phyloP scores from a whole-genome alignment of 2,329 filamentous ascomycete genomes.

The Atkinsonella texensis region DNA sequence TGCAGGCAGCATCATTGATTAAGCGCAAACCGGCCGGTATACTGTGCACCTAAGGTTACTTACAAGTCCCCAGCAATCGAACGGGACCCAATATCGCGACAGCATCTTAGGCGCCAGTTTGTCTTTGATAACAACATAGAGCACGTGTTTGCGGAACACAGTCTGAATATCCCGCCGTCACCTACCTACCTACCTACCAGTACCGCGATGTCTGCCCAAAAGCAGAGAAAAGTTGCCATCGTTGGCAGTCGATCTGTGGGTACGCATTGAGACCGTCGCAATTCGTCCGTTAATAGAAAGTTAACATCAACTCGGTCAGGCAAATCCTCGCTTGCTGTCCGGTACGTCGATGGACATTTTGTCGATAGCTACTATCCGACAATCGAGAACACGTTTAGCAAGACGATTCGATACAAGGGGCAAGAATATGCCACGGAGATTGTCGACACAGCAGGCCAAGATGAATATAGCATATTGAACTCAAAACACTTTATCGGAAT shows the following conservation, averaged over 20 bases:
- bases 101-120: not conserved
- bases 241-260: conserved; percentile 84
- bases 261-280: conserved; percentile 18
- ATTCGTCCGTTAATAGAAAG: not conserved
- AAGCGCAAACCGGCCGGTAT: not conserved
- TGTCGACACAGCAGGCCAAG: conserved; percentile 95
- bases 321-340: conserved; percentile 94
- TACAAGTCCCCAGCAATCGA: not conserved
- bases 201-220: conserved; percentile 53
- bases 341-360: conserved; percentile 95
- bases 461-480: conserved; percentile 97
- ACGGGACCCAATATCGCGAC: not conserved
- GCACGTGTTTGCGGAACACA: not conserved
- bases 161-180: not conserved
- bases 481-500: conserved; percentile 99
- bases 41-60: not conserved
- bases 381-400: conserved; percentile 98
- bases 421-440: conserved; percentile 95
- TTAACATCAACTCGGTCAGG: conserved; percentile 37
- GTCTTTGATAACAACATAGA: not conserved
- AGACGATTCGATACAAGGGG: conserved; percentile 82
- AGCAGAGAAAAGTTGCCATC: conserved; percentile 91
- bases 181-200: not conserved
- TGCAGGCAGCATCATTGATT: not conserved
- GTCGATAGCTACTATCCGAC: conserved; percentile 99